phyloP scores from a whole-genome alignment of 208 protist genomes.

The Herpetomonas tarakana region DNA sequence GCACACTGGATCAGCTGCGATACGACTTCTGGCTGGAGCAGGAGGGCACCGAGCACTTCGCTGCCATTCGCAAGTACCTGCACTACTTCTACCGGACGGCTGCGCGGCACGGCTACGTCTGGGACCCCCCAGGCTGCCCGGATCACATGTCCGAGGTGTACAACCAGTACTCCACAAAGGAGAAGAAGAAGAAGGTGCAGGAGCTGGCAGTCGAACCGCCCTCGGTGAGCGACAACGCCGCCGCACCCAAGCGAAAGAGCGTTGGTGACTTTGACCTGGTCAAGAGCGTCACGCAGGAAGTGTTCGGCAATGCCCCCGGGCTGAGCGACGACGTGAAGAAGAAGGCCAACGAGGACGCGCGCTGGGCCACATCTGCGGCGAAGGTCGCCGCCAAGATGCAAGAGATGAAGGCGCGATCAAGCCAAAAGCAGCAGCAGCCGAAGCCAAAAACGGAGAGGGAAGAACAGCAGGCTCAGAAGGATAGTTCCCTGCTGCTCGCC shows the following conservation, averaged over 20 bases:
- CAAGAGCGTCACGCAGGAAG: no score
- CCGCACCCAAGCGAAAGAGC: no score
- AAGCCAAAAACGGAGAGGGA: neutral
- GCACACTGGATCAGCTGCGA: slow-evolving; percentile 23
- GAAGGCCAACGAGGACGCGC: no score
- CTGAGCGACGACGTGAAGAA: no score
- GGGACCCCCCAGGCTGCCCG: slow-evolving; percentile 27
- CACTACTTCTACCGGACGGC: slow-evolving; percentile 21
- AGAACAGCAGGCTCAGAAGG: no score
- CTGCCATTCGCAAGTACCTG: slow-evolving; percentile 17
- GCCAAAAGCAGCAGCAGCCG: neutral
- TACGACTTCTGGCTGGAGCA: slow-evolving; percentile 13
- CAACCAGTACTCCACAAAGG: slow-evolving; percentile 27
- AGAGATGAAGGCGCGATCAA: no score
- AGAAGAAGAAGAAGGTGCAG: slow-evolving; percentile 11
- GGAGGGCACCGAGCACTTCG: neutral
- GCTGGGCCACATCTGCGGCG: no score
- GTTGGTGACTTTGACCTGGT: no score
- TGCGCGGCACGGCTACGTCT: slow-evolving; percentile 28
- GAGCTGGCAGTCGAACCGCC: neutral
- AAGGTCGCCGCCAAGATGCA: no score
- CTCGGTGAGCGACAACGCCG: neutral
- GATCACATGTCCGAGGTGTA: slow-evolving; percentile 29
- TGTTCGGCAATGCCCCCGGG: no score
- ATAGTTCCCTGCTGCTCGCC: no score